These are phyloP conservation scores for Exserohilum turcica DNA, from an alignment of 2,329 filamentous ascomycete species.

Conservation along the genomic window DNA sequence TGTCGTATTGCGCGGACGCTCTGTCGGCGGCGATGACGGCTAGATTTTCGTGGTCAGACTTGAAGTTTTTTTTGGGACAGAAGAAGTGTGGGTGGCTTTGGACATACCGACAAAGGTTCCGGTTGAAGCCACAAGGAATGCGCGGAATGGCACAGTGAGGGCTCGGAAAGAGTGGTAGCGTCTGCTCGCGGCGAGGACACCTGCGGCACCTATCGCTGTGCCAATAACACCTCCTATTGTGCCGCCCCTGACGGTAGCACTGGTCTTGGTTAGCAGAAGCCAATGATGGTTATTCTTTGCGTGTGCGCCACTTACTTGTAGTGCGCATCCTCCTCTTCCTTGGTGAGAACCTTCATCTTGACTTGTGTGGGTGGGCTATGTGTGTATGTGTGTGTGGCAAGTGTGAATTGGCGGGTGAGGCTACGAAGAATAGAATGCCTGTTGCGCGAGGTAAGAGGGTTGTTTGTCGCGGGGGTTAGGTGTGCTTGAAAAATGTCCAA, in stretches of 20 bases:
- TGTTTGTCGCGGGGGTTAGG: neutral
- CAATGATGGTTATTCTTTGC: neutral
- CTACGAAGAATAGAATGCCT: neutral
- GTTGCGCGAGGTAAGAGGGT: neutral
- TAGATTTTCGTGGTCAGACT: constrained; percentile 27
- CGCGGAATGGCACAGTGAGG: constrained; percentile 86
- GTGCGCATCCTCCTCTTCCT: constrained; percentile 88
- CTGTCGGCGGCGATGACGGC: constrained; percentile 83
- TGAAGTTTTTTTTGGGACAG: neutral
- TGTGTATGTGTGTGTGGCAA: neutral
- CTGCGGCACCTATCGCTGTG: constrained; percentile 67
- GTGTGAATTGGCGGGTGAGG: neutral
- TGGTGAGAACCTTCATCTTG: constrained; percentile 90
- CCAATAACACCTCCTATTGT: constrained; percentile 73
- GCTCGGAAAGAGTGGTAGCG: constrained; percentile 78
- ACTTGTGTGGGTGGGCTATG: constrained; percentile 3
- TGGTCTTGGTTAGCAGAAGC: constrained; percentile 34
- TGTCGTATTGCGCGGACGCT: constrained; percentile 73
- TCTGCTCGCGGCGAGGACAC: constrained; percentile 68
- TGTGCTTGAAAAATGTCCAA: neutral
- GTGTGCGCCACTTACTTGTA: constrained; percentile 63
- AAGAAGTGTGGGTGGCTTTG: neutral
- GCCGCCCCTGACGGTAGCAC: constrained; percentile 79
- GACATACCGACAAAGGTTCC: constrained; percentile 75
- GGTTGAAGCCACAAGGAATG: constrained; percentile 83